phyloP scores from a whole-genome alignment of 2,329 filamentous ascomycete species.

The Lasiodiplodia theobromae region DNA sequence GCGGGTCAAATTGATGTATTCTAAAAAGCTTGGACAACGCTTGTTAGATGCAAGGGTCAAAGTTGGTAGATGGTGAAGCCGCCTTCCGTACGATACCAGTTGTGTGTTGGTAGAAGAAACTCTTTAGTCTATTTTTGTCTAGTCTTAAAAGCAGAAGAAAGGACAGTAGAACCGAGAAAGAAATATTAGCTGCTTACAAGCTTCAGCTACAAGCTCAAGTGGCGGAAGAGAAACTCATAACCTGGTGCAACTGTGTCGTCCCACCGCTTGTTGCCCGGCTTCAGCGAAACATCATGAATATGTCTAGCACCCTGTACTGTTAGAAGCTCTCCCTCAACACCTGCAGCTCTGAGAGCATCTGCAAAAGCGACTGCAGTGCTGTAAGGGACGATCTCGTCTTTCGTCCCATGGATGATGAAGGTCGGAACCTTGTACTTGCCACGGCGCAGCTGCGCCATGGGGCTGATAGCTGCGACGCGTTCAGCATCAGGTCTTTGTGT shows the following conservation, averaged over 20 bases:
- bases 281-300: neutral
- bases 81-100: no score
- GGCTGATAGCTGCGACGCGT: slow-evolving; percentile 30
- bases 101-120: no score
- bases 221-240: neutral
- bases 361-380: neutral
- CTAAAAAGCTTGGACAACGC: no score
- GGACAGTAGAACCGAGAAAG: no score
- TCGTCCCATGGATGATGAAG: slow-evolving; percentile 32
- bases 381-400: slow-evolving; percentile 27
- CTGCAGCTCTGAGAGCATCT: neutral
- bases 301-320: neutral
- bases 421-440: slow-evolving; percentile 33
- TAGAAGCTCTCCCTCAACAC: neutral
- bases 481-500: slow-evolving; percentile 2
- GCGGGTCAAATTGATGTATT: no score
- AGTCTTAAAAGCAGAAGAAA: no score
- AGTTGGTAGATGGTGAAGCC: no score
- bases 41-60: no score
- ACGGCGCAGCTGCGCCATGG: slow-evolving; percentile 30
- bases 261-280: neutral
- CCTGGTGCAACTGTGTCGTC: neutral
- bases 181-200: no score
- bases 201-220: no score
- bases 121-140: no score